A percentile compares a stretch with the other conserved stretches of the same genome.
These are phyloP conservation scores for Chaetothyriales sp. DNA, from an alignment of 2,329 filamentous ascomycete species.

Conservation along the genomic window DNA sequence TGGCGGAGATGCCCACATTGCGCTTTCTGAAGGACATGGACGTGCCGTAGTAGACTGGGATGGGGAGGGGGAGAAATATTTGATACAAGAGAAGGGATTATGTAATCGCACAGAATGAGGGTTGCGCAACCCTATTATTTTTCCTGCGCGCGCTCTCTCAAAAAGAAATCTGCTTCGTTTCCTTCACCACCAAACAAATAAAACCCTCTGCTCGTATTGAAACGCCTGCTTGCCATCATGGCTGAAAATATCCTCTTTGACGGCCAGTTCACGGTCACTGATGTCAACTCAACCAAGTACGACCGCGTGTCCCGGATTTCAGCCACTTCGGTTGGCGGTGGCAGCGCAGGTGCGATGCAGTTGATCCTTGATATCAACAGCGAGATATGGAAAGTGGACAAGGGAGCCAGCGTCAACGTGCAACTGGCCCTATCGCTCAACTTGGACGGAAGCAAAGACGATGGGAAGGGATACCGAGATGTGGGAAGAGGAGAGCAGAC, in stretches of 20 bases:
- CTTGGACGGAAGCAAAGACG: constrained; percentile 69
- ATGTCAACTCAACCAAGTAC: constrained; percentile 74
- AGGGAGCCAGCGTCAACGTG: constrained; percentile 63
- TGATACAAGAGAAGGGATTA: neutral
- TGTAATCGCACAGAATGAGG: neutral
- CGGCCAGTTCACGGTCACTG: constrained; percentile 71
- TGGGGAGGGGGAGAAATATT: neutral
- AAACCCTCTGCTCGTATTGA: neutral
- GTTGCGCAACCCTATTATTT: neutral
- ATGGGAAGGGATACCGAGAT: constrained; percentile 65
- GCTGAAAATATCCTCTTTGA: constrained; percentile 88
- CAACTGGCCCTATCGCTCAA: constrained; percentile 73
- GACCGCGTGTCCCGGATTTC: constrained; percentile 82
- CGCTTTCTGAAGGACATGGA: constrained; percentile 55
- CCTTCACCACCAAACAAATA: neutral
- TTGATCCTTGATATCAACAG: constrained; percentile 76
- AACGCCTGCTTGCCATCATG: constrained; percentile 26
- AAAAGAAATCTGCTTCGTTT: neutral
- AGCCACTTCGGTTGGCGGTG: constrained; percentile 44
- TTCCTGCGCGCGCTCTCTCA: neutral
- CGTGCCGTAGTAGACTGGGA: neutral
- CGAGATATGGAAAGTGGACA: constrained; percentile 66
- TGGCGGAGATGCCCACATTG: constrained; percentile 41
- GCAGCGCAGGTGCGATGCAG: neutral
- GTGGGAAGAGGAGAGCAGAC: constrained; percentile 41